These are phyloP conservation scores for Plasmodium gonderi DNA, from an alignment of 169 alveolate genomes.

Conservation along the genomic window DNA sequence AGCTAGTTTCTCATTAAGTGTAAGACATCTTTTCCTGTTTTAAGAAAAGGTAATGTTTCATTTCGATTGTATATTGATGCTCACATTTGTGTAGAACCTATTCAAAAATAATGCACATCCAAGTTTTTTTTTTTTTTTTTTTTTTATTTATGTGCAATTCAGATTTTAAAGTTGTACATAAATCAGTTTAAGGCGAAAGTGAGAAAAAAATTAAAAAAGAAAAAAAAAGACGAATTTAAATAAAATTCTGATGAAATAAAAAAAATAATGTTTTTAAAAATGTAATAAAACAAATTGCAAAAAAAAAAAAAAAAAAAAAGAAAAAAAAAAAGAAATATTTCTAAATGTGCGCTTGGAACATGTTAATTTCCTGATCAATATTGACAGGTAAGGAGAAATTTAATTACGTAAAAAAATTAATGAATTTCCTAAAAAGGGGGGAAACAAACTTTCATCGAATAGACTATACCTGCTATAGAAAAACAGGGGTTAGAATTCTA, in stretches of 20 bases:
- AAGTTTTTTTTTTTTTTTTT: background rate
- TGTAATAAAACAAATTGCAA: background rate
- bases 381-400: constrained; percentile 11
- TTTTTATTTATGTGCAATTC: background rate
- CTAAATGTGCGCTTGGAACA: background rate
- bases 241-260: constrained; percentile 8
- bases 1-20: background rate
- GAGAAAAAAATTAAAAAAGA: too few species aligned
- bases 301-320: background rate
- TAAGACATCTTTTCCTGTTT: background rate
- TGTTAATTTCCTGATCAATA: background rate
- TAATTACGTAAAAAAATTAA: background rate
- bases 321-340: constrained; percentile 1
- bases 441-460: constrained; percentile 3
- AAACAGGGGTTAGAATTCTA: constrained; percentile 2
- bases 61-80: background rate
- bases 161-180: constrained; percentile 15
- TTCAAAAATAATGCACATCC: background rate
- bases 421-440: constrained; percentile 19
- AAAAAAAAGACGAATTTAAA: constrained; percentile 14
- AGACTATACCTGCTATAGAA: background rate
- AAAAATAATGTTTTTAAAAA: constrained; percentile 6
- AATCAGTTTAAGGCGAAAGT: background rate
- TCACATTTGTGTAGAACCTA: background rate
- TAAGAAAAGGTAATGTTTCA: background rate